Evolutionary conservation across 257 asterid species (phyloP).

Genomic region (Solanum pimpinellifolium): DNA sequence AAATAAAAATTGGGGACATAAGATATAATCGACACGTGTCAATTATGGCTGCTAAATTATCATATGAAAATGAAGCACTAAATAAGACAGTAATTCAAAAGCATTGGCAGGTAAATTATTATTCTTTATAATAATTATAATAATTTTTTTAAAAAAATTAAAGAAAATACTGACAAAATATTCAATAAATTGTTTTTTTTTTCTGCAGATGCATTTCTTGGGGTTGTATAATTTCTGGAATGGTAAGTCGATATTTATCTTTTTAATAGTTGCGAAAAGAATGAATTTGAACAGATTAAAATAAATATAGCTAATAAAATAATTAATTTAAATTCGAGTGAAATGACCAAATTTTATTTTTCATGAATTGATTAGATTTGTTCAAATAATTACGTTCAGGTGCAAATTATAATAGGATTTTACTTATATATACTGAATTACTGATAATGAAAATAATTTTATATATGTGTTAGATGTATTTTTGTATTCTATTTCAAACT

Average conservation of each 20-base stretch:
- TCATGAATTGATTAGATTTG: not conserved
- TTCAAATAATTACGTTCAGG: too few relatives aligned
- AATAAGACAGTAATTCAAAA: conserved; percentile 15
- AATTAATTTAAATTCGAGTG: accelerated
- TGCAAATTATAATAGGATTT: not conserved
- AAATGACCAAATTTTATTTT: not conserved
- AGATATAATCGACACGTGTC: conserved; percentile 23
- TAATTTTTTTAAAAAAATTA: not conserved
- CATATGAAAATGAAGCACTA: conserved; percentile 46
- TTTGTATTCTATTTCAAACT: not conserved
- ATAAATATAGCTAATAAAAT: not conserved
- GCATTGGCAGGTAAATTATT: conserved; percentile 39
- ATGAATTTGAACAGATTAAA: not conserved
- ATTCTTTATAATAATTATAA: not conserved
- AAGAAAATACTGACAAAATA: not conserved
- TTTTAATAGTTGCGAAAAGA: accelerated
- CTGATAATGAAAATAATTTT: not conserved
- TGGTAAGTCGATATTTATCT: conserved; percentile 11
- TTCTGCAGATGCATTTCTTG: conserved; percentile 51
- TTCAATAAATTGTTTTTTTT: not conserved
- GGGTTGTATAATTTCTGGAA: conserved; percentile 47
- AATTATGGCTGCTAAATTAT: conserved; percentile 56
- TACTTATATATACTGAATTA: not conserved
- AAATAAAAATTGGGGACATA: not conserved
- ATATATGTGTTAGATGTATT: not conserved